A percentile compares a stretch with the other conserved stretches of the same genome.
phyloP scores from a whole-genome alignment of 2,329 filamentous ascomycete species.

The Trichoderma gracile region DNA sequence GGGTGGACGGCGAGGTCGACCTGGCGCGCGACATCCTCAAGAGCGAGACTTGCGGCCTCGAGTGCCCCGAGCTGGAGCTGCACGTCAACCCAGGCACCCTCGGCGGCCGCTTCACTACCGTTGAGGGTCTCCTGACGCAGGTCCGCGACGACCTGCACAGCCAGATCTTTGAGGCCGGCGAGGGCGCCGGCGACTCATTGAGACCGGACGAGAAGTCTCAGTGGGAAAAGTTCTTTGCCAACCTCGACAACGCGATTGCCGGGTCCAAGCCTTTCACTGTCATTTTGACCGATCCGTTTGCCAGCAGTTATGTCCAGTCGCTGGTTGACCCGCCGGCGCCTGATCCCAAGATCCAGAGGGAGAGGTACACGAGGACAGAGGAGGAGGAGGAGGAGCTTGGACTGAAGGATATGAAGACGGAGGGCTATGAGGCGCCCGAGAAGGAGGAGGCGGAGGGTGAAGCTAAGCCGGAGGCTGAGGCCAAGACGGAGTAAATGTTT shows the following conservation, averaged over 20 bases:
- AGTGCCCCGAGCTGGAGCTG: constrained; percentile 83
- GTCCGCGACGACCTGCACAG: constrained; percentile 85
- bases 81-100: constrained; percentile 91
- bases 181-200: constrained; percentile 75
- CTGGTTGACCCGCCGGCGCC: constrained; percentile 68
- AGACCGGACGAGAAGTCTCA: constrained; percentile 61
- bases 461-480: background rate
- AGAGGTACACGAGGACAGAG: constrained; percentile 82
- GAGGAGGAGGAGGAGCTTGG: constrained; percentile 95
- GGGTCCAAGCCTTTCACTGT: constrained; percentile 81
- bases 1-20: constrained; percentile 69
- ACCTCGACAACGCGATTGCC: constrained; percentile 73
- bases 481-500: background rate
- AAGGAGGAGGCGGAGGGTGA: constrained; percentile 31
- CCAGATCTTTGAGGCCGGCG: constrained; percentile 75
- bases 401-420: constrained; percentile 86
- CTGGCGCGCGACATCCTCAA: constrained; percentile 93
- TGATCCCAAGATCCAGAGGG: constrained; percentile 78
- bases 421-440: constrained; percentile 67
- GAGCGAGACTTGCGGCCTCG: constrained; percentile 85
- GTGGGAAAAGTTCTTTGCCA: constrained; percentile 81
- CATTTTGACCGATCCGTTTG: constrained; percentile 82
- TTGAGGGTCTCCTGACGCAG: constrained; percentile 90
- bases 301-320: constrained; percentile 91
- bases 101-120: constrained; percentile 93